A percentile compares a stretch with the other conserved stretches of the same genome.
Conservation (phyloP, 2,329 filamentous ascomycete genomes). For the Ophiosphaerella korrae region DNA sequence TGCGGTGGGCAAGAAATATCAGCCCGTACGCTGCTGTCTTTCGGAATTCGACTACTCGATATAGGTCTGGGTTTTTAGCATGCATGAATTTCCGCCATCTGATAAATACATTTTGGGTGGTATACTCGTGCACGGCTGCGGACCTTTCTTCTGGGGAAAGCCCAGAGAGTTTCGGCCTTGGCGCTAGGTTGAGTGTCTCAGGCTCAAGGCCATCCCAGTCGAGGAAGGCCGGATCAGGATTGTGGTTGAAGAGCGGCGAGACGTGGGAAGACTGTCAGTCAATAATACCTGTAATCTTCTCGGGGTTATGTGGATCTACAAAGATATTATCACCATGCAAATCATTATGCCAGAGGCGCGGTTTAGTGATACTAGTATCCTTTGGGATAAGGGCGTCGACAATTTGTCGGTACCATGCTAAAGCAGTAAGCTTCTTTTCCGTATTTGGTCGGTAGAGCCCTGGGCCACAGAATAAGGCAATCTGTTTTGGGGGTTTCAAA, state of each 20-base stretch:
- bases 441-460: conserved; percentile 8
- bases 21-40: conserved; percentile 9
- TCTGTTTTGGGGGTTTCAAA: conserved; percentile 4
- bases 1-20: conserved; percentile 12
- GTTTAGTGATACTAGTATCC: conserved; percentile 3
- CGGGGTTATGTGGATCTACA: conserved; percentile 26
- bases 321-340: conserved; percentile 39
- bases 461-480: conserved; percentile 12
- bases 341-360: conserved; percentile 40
- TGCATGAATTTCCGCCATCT: conserved; percentile 16
- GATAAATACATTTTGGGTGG: conserved; percentile 9
- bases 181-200: conserved; percentile 8
- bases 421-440: conserved; percentile 14
- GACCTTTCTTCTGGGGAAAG: conserved; percentile 13
- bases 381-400: conserved; percentile 8
- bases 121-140: conserved; percentile 8
- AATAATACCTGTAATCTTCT: conserved; percentile 31
- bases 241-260: conserved; percentile 23
- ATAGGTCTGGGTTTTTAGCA: conserved; percentile 8
- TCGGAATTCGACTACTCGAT: conserved; percentile 9
- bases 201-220: conserved; percentile 16
- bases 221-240: conserved; percentile 15
- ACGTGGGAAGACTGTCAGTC: conserved; percentile 40
- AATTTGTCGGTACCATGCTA: conserved; percentile 7
- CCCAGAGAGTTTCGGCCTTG: conserved; percentile 8